Evolutionary conservation across 306 rosid species (phyloP).

Genomic region (Lathyrus tuberosus): DNA sequence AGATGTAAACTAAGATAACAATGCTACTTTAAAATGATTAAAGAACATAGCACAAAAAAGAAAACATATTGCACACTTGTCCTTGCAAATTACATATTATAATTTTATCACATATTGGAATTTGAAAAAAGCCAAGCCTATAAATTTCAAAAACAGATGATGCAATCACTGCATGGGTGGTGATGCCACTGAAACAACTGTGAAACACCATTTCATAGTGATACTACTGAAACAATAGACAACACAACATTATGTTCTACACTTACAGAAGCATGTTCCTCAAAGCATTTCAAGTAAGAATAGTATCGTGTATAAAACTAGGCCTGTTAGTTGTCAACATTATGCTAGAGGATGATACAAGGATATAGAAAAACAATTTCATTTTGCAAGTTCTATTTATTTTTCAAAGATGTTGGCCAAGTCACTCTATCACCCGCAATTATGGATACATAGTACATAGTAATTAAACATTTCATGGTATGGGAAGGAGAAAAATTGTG

Average conservation of each 20-base stretch:
- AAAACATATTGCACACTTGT: too few relatives aligned
- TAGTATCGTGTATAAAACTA: not conserved
- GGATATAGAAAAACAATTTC: not conserved
- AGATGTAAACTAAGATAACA: too few relatives aligned
- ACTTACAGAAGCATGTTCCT: not conserved
- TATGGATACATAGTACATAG: not conserved
- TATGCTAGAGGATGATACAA: not conserved
- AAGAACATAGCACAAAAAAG: too few relatives aligned
- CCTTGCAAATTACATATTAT: too few relatives aligned
- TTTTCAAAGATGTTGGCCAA: not conserved
- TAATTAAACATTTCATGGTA: not conserved
- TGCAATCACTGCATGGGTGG: too few relatives aligned
- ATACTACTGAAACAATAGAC: too few relatives aligned
- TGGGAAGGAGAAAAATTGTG: not conserved
- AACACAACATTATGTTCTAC: not conserved
- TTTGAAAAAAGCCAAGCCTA: too few relatives aligned
- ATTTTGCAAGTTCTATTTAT: not conserved
- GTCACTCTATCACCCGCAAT: not conserved
- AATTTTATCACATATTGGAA: too few relatives aligned
- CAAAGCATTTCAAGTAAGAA: conserved; percentile 3
- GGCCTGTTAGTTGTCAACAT: not conserved
- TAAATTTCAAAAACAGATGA: too few relatives aligned
- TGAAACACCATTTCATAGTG: too few relatives aligned
- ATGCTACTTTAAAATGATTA: too few relatives aligned
- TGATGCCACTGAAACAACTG: too few relatives aligned